A percentile compares a stretch with the other conserved stretches of the same genome.
Conservation (phyloP, 2,329 filamentous ascomycete species). For the Ophiosphaerella narmari region DNA sequence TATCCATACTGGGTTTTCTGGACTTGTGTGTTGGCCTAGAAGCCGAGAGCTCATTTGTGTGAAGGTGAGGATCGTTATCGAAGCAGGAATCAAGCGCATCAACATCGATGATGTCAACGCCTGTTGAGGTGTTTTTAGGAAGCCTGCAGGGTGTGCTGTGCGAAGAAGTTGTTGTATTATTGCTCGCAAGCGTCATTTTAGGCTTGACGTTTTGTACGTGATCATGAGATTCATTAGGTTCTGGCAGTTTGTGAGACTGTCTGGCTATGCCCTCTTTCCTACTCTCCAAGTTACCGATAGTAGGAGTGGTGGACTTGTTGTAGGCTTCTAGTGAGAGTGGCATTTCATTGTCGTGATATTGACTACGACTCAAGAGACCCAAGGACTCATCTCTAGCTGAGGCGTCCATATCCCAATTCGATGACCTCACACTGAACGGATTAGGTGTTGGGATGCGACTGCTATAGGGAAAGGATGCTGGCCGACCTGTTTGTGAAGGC, state of each 20-base stretch:
- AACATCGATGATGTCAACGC: constrained; percentile 28
- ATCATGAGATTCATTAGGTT: constrained; percentile 19
- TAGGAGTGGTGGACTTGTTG: constrained; percentile 18
- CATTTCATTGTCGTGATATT: constrained; percentile 9
- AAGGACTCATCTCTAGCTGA: constrained; percentile 29
- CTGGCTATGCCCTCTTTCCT: constrained; percentile 31
- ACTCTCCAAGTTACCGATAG: constrained; percentile 21
- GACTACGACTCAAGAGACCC: constrained; percentile 17
- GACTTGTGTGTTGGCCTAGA: constrained; percentile 30
- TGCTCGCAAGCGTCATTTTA: too few species aligned
- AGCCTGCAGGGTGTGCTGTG: background rate
- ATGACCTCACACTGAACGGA: constrained; percentile 17
- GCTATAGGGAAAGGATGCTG: constrained; percentile 11
- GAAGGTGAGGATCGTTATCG: constrained; percentile 1
- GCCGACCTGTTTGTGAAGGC: constrained; percentile 12
- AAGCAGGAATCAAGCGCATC: constrained; percentile 23
- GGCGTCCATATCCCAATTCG: constrained; percentile 21
- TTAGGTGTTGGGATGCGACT: constrained; percentile 26
- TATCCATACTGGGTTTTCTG: constrained; percentile 35
- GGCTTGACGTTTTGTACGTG: constrained; percentile 1
- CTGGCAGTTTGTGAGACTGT: constrained; percentile 5
- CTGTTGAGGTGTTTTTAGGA: background rate
- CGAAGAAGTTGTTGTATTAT: background rate
- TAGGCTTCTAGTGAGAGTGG: constrained; percentile 1
- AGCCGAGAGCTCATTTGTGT: constrained; percentile 11